phyloP scores from a whole-genome alignment of 768 basidiomycete genomes.

The Mycena belliarum region DNA sequence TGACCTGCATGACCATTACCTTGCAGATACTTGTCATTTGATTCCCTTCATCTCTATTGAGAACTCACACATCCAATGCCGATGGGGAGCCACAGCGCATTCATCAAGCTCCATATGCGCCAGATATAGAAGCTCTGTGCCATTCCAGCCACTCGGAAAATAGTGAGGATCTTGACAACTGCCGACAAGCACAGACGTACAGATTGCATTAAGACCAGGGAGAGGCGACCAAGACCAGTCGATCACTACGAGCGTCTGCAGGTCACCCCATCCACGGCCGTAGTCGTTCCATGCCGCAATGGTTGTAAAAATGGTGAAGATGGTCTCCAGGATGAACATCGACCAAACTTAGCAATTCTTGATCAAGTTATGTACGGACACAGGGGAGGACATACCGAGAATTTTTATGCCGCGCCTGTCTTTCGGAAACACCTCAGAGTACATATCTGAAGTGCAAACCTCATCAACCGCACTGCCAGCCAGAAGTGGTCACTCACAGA shows the following conservation, averaged over 20 bases:
- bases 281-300: conserved; percentile 19
- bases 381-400: neutral
- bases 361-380: neutral
- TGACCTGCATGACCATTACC: neutral
- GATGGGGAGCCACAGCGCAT: conserved; percentile 8
- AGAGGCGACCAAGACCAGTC: conserved; percentile 17
- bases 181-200: too few species aligned
- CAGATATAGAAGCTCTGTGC: conserved; percentile 22
- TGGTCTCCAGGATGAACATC: conserved; percentile 15
- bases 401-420: conserved; percentile 11
- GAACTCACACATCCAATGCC: conserved; percentile 1
- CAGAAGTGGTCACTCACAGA: conserved; percentile 4
- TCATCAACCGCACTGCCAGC: neutral
- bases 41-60: neutral
- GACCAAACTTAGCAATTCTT: conserved; percentile 12
- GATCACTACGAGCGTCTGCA: conserved; percentile 3
- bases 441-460: conserved; percentile 4
- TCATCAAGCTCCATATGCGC: conserved; percentile 12
- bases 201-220: conserved; percentile 2
- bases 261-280: conserved; percentile 19
- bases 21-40: neutral
- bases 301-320: conserved; percentile 10
- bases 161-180: too few species aligned
- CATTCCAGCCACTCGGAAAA: conserved; percentile 15
- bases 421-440: conserved; percentile 7